Evolutionary conservation across 2,329 filamentous ascomycete species (phyloP), one percentile per base, ranked within the genome.

Genomic region (Leptodontidium sp.): DNA sequence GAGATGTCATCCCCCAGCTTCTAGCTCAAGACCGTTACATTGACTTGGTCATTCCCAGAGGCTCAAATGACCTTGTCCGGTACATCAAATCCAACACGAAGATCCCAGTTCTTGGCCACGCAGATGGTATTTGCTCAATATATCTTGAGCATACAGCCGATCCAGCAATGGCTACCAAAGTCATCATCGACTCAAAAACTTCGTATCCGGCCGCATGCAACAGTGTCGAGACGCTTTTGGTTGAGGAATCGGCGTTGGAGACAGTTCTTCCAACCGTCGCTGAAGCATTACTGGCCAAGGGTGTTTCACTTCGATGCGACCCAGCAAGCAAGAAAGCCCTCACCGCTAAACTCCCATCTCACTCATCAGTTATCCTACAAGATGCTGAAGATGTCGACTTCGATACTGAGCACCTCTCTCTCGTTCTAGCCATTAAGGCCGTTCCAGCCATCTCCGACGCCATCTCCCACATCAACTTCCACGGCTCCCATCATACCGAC

Each of bases 191-290:
- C 81, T 92, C 95, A 58, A 99, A 99, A 82, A 94, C 92, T 32
- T 92, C 91, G 80, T 99, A 99, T 78, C 93, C 95, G 1, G 96
- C 96, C 47, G 96, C 95, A 15, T 99, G 96, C 85, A 99, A 99
- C 82, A 90, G 92, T 52, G 82, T 94, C n/a, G 96, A 99, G 82
- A 97, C 94, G 1, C 86, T 99, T 11, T 88, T 99, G 21, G 91
- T 98, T 4, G 90, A 98, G 75, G 86, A 92, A 70, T 82, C 87
- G 17, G 90, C 90, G 0, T 84, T 97, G 2, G 78, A 81, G 43
- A 90, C 87, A 4, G 79, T 92, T 47, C 87, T 97, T 53, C 92
- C 93, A 0, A 77, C 81, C 1, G 89, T 96, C 15, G 94, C 92
- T n/a, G 80, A 87, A 69, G 92, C 91, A 1, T 86, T 99, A 0